Base-by-base conservation (phyloP, 768 basidiomycete genomes). In the Russula earlei region DNA sequence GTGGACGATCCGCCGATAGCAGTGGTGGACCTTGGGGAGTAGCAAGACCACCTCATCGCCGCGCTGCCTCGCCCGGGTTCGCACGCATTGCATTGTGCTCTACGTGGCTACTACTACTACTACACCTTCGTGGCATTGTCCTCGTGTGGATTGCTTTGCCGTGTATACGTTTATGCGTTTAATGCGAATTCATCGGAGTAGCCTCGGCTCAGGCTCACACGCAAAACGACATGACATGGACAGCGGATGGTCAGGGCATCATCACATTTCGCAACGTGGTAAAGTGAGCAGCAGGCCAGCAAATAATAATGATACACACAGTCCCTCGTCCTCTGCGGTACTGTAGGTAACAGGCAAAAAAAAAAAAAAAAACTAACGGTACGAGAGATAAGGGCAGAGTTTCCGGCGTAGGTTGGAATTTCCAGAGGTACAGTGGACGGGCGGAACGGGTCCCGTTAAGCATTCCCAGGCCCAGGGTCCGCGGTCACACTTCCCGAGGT, bases 1-100 rank as follows among this genome's bases (percentile, higher is more conserved):
- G 51, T 60, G 42, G 56, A 63, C 56, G 55, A 62, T 55, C 59
- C 56, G 17, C 61, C 58, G 34, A 54, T 59, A 47, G 60, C 66
- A 2, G 55, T 55, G 34, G 61, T 66, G 40, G 66, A 64, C 56
- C 55, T 66, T 34, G 65, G 58, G 49, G 65, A 67, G 62, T 74
- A 67, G 62, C 75, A 53, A 49, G 43, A 34, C 43, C 41, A 4
- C 41, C 15, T 37, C 46, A 42, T 36, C 31, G 22, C 51, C 20
- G 29, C 5, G 24, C 22, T 47, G 10, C 27, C 19, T 38, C 46
- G 22, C 41, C 29, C 5, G 27, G n/a, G n/a, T n/a, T 3, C 20
- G 29, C 22, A 31, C 20, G 15, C 20, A 7, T 20, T 10, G 19
- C 34, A 40, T 57, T 33, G 9, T 34, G n/a, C n/a, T n/a, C n/a